Conservation (phyloP, 2,329 filamentous ascomycete species). For the Nemania sp. region DNA sequence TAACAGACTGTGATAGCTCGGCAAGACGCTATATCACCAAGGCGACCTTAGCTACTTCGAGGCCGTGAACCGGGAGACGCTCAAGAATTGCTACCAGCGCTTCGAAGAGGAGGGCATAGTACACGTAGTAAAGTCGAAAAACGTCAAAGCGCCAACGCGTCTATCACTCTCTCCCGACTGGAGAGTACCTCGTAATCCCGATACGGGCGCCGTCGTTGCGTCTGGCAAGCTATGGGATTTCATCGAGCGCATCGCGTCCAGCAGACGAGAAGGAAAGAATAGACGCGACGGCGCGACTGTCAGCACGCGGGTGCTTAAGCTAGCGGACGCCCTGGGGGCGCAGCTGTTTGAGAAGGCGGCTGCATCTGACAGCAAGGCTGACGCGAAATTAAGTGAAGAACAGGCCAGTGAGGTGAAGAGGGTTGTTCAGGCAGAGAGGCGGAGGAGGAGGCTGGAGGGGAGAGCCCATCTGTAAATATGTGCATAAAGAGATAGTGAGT, state of each 20-base stretch:
- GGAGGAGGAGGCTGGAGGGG: slow-evolving; percentile 54
- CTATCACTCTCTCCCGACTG: slow-evolving; percentile 76
- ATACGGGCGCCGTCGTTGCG: slow-evolving; percentile 65
- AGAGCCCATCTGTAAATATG: slow-evolving; percentile 53
- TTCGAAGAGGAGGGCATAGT: slow-evolving; percentile 93
- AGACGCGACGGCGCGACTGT: slow-evolving; percentile 91
- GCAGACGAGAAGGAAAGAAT: slow-evolving; percentile 91
- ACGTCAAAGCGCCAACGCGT: slow-evolving; percentile 62
- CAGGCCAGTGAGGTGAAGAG: slow-evolving; percentile 52
- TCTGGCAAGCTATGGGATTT: slow-evolving; percentile 88
- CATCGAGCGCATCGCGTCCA: slow-evolving; percentile 82
- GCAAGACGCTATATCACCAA: slow-evolving; percentile 96
- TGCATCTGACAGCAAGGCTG: slow-evolving; percentile 43
- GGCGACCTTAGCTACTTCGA: slow-evolving; percentile 97
- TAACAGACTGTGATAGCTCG: slow-evolving; percentile 60
- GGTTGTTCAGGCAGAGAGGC: slow-evolving; percentile 52
- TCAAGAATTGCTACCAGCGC: slow-evolving; percentile 88
- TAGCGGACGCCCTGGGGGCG: slow-evolving; percentile 75
- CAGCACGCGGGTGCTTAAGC: slow-evolving; percentile 74
- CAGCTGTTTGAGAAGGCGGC: slow-evolving; percentile 67
- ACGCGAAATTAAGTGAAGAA: slow-evolving; percentile 54
- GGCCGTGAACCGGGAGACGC: slow-evolving; percentile 95
- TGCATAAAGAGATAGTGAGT: neutral
- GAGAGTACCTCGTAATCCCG: slow-evolving; percentile 68
- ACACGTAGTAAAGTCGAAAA: slow-evolving; percentile 70